Evolutionary conservation across 1,139 yeast genomes (phyloP), one percentile per base, ranked within the genome.

Genomic region (Kluyveromyces marxianus): DNA sequence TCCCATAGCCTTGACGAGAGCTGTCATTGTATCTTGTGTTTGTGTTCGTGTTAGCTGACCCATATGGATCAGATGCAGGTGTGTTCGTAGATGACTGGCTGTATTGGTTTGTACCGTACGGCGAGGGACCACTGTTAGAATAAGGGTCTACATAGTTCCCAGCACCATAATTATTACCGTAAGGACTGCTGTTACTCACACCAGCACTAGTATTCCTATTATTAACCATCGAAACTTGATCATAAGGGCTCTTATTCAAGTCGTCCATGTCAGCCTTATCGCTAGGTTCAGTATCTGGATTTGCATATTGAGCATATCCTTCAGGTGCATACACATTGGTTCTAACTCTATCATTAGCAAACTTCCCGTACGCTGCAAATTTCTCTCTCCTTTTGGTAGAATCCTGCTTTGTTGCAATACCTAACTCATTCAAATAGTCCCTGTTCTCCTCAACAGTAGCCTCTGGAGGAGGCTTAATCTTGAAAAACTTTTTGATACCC

Each of bases 291-390:
- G 54, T 54, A 7, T 48, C 45, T 10, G 48, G 53, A 7, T 43
- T 44, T 3, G 61, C 62, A 43, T 52, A 59, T 21, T 54, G 52
- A 44, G 65, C 68, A 50, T 67, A 68, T 49, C 79, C 54, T 70
- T 79, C 42, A 65, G 77, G 65, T 58, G 70, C 57, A 69, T 78
- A 51, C 21, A 62, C 57, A 36, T 57, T 76, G 67, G 60, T 70
- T 59, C 52, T 63, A 52, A 47, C 58, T 49, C 57, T 69, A 42
- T 78, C 79, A 52, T 73, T 75, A 10, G 87, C 84, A 63, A 75
- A 80, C 47, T 71, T 71, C 39, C 73, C 73, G 59, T 82, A 83
- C 3, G 88, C 89, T 7, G 82, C 77, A 61, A 83, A 83, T 56
- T 79, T 78, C 54, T 73, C 78, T 53, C 70, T 72, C 54, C 75